Base-by-base conservation (phyloP, 2,329 filamentous ascomycete genomes). In the Aureobasidium sp. region DNA sequence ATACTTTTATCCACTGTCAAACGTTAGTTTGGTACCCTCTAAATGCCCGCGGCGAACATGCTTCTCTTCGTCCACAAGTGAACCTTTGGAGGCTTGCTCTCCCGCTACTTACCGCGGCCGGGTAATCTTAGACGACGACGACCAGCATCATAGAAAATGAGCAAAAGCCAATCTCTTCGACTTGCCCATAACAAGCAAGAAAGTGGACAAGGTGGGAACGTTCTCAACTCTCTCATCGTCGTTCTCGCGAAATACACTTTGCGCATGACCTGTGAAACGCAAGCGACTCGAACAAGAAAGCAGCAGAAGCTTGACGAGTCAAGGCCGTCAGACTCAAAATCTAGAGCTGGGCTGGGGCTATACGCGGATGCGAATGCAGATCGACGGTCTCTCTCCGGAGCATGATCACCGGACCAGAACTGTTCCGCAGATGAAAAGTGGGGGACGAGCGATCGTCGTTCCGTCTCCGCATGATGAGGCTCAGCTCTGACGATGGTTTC, bases 381-480 rank as follows among this genome's bases (percentile, higher is more conserved):
- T 52, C 49, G 34, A 39, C 49, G 32, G 34, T 15, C n/a, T 13
- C 49, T 34, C 21, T 44, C 41, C 41, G 41, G 41, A 44, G 21
- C n/a, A 13, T 8, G 21, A 44, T 44, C 41, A 25, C 41, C 25
- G 5, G 34, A 37, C 34, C 34, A 37, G 5, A 5, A 13, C 34
- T 37, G 10, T 27, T 44, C 41, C 21, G 9, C 41, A 44, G 25
- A 5, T 21, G 25, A 21, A 25, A n/a, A n/a, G 39, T 41, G 8
- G 27, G 25, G 15, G 25, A 10, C 21, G 41, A 10, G 21, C 10
- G 5, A 25, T 25, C 41, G 21, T 27, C 41, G 25, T 37, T 54
- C 36, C 36, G 50, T 54, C 50, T 30, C 50, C 37, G 52, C 52
- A 39, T 55, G 39, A 54, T 44, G 39, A 55, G 52, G 52, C 52